Evolutionary conservation across 2,329 filamentous ascomycete genomes (phyloP).

Genomic region (Talaromyces sp.): DNA sequence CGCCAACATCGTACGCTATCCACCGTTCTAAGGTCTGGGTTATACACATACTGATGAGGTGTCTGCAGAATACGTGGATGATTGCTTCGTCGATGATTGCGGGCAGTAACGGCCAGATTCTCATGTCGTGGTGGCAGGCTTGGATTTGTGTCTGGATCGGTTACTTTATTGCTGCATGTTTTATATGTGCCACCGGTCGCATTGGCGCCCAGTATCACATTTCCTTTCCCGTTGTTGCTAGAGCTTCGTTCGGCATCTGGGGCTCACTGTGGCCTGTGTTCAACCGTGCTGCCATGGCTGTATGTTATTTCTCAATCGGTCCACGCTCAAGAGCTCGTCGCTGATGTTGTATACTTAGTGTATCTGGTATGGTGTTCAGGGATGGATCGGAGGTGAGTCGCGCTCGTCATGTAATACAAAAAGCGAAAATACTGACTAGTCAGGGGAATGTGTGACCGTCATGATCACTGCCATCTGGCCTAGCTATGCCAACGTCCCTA

Average conservation of each 20-base stretch:
- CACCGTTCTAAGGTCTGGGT: background rate
- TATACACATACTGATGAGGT: background rate
- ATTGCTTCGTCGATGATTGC: conserved; percentile 79
- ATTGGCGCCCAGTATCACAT: conserved; percentile 87
- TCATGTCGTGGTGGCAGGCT: conserved; percentile 82
- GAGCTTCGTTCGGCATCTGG: conserved; percentile 82
- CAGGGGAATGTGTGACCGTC: conserved; percentile 71
- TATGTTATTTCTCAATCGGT: conserved; percentile 71
- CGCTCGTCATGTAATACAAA: background rate
- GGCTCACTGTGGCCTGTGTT: conserved; percentile 83
- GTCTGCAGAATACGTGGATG: conserved; percentile 75
- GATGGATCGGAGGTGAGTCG: conserved; percentile 64
- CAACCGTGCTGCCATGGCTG: conserved; percentile 81
- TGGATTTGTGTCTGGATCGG: conserved; percentile 86
- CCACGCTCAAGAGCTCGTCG: conserved; percentile 31
- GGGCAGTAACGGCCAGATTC: conserved; percentile 35
- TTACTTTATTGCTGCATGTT: conserved; percentile 68
- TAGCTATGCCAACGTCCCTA: conserved; percentile 54
- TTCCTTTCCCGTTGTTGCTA: conserved; percentile 73
- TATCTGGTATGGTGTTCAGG: conserved; percentile 42
- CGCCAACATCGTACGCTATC: conserved; percentile 62
- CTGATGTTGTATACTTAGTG: conserved; percentile 5
- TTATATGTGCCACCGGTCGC: conserved; percentile 71
- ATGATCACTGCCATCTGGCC: conserved; percentile 85
- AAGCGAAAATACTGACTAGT: background rate